Conservation (phyloP, 148 eudicot genomes). For the Silene uniflora region DNA sequence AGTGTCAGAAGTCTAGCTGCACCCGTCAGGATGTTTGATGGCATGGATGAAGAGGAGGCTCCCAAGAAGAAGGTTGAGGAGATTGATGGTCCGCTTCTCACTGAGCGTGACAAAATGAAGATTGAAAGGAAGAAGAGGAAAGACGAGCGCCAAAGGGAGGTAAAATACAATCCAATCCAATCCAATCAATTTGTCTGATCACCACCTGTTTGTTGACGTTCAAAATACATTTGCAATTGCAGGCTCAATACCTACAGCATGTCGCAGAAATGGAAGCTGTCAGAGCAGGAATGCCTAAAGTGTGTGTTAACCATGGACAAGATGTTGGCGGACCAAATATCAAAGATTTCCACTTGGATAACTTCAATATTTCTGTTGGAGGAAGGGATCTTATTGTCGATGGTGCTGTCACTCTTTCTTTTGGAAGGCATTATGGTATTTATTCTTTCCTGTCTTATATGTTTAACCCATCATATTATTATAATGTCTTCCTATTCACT, state of each 20-base stretch:
- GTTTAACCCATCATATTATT: not conserved
- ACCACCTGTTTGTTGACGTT: conserved; percentile 4
- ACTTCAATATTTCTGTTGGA: conserved; percentile 89
- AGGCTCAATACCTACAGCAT: conserved; percentile 83
- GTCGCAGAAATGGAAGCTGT: conserved; percentile 96
- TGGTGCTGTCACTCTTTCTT: conserved; percentile 75
- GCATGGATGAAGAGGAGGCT: conserved; percentile 72
- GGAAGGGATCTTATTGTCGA: conserved; percentile 96
- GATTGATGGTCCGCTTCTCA: conserved; percentile 77
- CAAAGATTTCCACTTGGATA: conserved; percentile 87
- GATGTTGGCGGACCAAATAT: conserved; percentile 57
- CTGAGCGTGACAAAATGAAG: conserved; percentile 93
- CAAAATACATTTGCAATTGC: conserved; percentile 12
- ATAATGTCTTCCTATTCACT: conserved; percentile 1
- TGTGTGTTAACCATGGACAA: conserved; percentile 66
- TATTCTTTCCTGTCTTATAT: not conserved
- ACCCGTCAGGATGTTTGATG: conserved; percentile 81
- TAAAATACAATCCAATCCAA: conserved; percentile 5
- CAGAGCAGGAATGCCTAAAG: conserved; percentile 91
- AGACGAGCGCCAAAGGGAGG: conserved; percentile 98
- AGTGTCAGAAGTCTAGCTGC: conserved; percentile 82
- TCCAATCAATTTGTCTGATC: not conserved
- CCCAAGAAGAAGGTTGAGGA: conserved; percentile 92
- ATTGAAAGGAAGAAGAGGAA: conserved; percentile 90
- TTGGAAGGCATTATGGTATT: conserved; percentile 91